Base-by-base conservation (phyloP, 2,329 filamentous ascomycete species). In the Botrytis medusae region DNA sequence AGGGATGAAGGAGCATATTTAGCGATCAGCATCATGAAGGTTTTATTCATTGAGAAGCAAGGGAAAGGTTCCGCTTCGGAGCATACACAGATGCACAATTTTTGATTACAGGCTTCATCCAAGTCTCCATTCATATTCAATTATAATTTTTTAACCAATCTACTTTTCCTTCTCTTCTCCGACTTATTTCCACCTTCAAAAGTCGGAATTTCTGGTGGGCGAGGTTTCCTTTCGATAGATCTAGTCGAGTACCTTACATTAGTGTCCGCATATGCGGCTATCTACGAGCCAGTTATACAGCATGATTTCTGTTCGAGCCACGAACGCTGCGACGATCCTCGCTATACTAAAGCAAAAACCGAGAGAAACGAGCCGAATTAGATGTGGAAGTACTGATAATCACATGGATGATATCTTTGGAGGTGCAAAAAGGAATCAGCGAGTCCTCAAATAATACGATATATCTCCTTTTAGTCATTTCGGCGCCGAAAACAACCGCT, bases 1-100 rank as follows among this genome's bases (percentile, higher is more conserved):
- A 65, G 42, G 63, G 44, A 48, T 22, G n/a, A 32, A 69, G 65
- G 65, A 44, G 65, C 44, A 69, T 37, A 57, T 69, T 57, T 32
- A 42, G 25, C 48, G 65, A 69, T 25, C 48, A 69, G 25, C 34
- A 20, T 42, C n/a, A 57, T 57, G 48, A 16, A 16, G 57, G 22
- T 29, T 54, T 29, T 25, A 20, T 37, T 68, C 29, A 42, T 44
- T 42, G 12, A 57, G 18, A n/a, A 37, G 34, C 46, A 57, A 68
- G 65, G 48, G 10, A 68, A 57, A 5, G 34, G n/a, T 32, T 57
- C 48, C 40, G 22, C 34, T 40, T 67, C 32, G 25, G 44, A 9
- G 20, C 34, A 37, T 51, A 51, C 44, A 51, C 29, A 51, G 63
- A 37, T 44, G n/a, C 32, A 34, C 22, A 67, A 37, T 40, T 54